Conservation (phyloP, 176 grass and related monocot genomes). For the Saccharum spontaneum region DNA sequence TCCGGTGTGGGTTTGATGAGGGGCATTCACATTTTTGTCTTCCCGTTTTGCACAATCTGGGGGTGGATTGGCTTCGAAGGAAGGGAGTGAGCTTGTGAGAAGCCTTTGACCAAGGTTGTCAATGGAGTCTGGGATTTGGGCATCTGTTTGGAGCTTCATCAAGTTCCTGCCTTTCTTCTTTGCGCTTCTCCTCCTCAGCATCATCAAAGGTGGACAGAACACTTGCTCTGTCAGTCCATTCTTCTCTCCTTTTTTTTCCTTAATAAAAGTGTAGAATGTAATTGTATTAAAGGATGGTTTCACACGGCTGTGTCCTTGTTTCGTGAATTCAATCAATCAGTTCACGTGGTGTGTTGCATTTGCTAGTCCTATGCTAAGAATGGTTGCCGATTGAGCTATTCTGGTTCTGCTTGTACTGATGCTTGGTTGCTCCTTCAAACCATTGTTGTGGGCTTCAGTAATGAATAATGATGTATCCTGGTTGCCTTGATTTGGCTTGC, state of each 20-base stretch:
- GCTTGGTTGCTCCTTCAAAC: conserved; percentile 10
- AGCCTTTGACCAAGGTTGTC: conserved; percentile 10
- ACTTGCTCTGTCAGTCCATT: background rate
- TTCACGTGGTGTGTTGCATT: background rate
- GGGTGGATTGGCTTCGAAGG: background rate
- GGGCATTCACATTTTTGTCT: background rate
- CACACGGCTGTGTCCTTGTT: background rate
- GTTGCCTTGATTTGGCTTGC: background rate
- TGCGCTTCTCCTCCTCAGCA: conserved; percentile 73
- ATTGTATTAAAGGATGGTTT: conserved; percentile 4
- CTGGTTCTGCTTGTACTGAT: background rate
- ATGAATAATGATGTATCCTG: background rate
- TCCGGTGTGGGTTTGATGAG: conserved; percentile 9
- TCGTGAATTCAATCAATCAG: background rate
- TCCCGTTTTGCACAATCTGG: background rate
- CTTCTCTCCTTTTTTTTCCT: background rate
- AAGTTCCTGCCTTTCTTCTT: conserved; percentile 94
- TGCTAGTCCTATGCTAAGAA: background rate
- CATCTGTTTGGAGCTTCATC: conserved; percentile 70
- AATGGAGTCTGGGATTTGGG: conserved; percentile 71
- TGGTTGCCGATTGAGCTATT: background rate
- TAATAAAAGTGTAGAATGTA: background rate
- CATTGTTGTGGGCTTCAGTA: background rate
- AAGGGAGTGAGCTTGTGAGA: background rate
- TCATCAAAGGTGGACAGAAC: conserved; percentile 72